Evolutionary conservation across 371 early-diverging fungal species (phyloP), one percentile per base, ranked within the genome.

Genomic region (Actinomortierella ambigua): DNA sequence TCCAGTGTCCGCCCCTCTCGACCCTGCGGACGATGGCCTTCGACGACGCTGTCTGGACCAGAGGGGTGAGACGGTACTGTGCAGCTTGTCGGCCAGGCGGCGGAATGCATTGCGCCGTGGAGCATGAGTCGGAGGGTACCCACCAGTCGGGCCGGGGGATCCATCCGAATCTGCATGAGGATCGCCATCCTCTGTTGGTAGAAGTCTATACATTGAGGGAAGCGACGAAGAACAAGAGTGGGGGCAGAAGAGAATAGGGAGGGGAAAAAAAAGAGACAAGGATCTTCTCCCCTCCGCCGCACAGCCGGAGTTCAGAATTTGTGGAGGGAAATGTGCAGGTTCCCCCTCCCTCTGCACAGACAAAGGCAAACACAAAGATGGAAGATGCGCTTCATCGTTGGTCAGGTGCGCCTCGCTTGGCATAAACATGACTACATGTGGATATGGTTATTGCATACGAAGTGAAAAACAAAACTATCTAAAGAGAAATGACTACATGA

Each of bases 181-280:
- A 34, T 49, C 55, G 3, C 65, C 67, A 6, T 66, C 73, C 44
- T 66, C 67, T 17, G 67, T 66, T 17, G 73, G 66, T 26, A 73
- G 40, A 26, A 66, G 51, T 24, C 63, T 62, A 51, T 73, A 73
- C 73, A 73, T 73, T 29, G 41, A 23, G 42, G 41, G 3, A 46
- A 18, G 48, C 44, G 22, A 20, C 22, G 48, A 24, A 18, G 48
- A 44, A 41, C 20, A 34, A 11, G 34, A 11, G 34, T 34, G 34
- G 34, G 34, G 34, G 34, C 20, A 41, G 20, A 41, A 53, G 22
- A 27, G 60, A 13, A 24, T 41, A 6, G 34, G 34, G 42, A 9
- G 41, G 41, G 55, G 26, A 55, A 18, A 20, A 18, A 2, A 27
- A 48, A 47, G 47, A 11, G 17, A 26, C 34, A 34, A 11, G 34